Conservation (phyloP, 768 basidiomycete species). For the Epithele typhae region DNA sequence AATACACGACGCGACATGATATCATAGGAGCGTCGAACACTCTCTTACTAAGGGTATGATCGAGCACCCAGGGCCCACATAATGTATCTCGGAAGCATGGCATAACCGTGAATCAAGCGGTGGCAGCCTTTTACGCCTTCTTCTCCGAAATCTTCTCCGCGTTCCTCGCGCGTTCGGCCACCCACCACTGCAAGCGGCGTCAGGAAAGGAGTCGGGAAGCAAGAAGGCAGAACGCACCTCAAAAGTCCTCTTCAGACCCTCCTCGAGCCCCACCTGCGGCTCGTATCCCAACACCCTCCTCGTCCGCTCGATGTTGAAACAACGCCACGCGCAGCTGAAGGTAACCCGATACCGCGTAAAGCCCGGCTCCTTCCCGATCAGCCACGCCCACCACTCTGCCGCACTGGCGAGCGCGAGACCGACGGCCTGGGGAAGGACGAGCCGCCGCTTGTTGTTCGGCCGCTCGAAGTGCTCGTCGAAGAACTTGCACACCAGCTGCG, state of each 20-base stretch:
- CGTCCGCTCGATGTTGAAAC: conserved; percentile 94
- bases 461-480: conserved; percentile 46
- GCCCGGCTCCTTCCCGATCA: conserved; percentile 74
- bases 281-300: conserved; percentile 90
- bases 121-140: conserved; percentile 12
- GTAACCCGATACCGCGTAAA: conserved; percentile 85
- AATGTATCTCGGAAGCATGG: conserved; percentile 2
- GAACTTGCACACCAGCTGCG: conserved; percentile 71
- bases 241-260: conserved; percentile 77
- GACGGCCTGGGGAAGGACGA: conserved; percentile 53
- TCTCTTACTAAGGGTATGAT: conserved; percentile 11
- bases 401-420: conserved; percentile 69
- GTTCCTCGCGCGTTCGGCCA: too few species aligned
- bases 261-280: conserved; percentile 83
- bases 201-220: neutral
- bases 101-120: neutral
- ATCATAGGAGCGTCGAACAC: conserved; percentile 2
- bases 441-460: conserved; percentile 40
- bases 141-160: conserved; percentile 5
- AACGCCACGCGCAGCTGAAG: conserved; percentile 74
- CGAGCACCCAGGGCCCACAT: conserved; percentile 1
- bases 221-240: conserved; percentile 43
- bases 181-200: conserved; percentile 13
- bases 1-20: conserved; percentile 1
- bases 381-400: conserved; percentile 69